A percentile compares a stretch with the other conserved stretches of the same genome.
phyloP scores from a whole-genome alignment of 495 filamentous ascomycete genomes.

The Massariosphaeria phaeospora region DNA sequence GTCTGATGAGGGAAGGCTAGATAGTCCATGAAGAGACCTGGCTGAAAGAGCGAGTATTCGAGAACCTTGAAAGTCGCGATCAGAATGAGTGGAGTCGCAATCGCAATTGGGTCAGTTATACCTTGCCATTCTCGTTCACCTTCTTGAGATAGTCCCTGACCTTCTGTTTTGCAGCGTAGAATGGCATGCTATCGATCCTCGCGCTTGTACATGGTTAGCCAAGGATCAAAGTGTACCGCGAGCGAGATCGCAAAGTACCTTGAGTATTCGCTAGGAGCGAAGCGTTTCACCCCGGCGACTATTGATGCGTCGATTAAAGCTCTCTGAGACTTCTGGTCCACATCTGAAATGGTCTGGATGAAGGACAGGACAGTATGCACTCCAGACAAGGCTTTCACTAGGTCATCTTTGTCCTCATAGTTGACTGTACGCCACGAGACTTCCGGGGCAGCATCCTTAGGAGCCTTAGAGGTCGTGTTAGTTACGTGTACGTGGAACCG shows the following conservation, averaged over 20 bases:
- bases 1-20: conserved; percentile 49
- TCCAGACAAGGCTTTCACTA: conserved; percentile 44
- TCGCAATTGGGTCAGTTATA: conserved; percentile 13
- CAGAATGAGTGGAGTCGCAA: conserved; percentile 5
- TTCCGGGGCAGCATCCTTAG: conserved; percentile 30
- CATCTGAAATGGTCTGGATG: conserved; percentile 40
- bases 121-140: conserved; percentile 49
- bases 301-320: conserved; percentile 39
- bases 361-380: conserved; percentile 56
- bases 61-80: conserved; percentile 43
- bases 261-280: conserved; percentile 26
- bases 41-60: conserved; percentile 56
- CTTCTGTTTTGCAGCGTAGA: conserved; percentile 48
- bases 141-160: conserved; percentile 49
- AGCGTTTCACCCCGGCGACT: conserved; percentile 23
- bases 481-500: not conserved
- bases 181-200: conserved; percentile 35
- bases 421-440: conserved; percentile 31
- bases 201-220: conserved; percentile 22
- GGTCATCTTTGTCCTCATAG: conserved; percentile 42
- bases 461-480: conserved; percentile 5
- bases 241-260: no score
- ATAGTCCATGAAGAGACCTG: conserved; percentile 53
- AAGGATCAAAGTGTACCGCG: no score
- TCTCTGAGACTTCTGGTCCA: conserved; percentile 41